Conservation (phyloP, 495 filamentous ascomycete genomes). For the Penicillium crystallinum region DNA sequence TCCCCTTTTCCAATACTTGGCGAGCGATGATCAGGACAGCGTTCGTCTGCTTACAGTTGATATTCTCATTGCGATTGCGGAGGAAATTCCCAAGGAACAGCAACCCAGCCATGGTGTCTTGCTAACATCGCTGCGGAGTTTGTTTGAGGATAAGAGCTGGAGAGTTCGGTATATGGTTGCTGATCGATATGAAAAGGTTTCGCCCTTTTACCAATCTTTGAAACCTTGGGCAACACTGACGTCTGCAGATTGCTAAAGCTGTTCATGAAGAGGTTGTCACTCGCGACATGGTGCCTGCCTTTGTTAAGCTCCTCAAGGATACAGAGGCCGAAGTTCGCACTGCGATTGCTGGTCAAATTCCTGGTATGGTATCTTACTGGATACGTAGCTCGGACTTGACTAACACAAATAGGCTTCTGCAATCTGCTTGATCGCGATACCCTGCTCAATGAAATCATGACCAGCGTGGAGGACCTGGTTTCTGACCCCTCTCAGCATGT, state of each 20-base stretch:
- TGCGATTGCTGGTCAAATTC: slow-evolving; percentile 95
- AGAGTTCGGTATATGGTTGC: slow-evolving; percentile 98
- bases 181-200: slow-evolving; percentile 94
- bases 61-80: slow-evolving; percentile 91
- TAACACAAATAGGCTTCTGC: slow-evolving; percentile 68
- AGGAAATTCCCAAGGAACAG: slow-evolving; percentile 96
- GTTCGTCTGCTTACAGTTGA: slow-evolving; percentile 94
- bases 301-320: slow-evolving; percentile 96
- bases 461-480: slow-evolving; percentile 89
- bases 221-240: slow-evolving; percentile 11
- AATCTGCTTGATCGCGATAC: slow-evolving; percentile 76
- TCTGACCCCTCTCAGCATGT: slow-evolving; percentile 96
- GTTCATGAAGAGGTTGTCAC: slow-evolving; percentile 95
- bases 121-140: slow-evolving; percentile 77
- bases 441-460: slow-evolving; percentile 95
- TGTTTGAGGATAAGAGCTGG: slow-evolving; percentile 99
- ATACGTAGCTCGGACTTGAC: slow-evolving; percentile 16
- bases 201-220: slow-evolving; percentile 7
- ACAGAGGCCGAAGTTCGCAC: slow-evolving; percentile 96
- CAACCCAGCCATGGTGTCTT: slow-evolving; percentile 93
- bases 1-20: slow-evolving; percentile 94
- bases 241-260: slow-evolving; percentile 81
- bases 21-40: slow-evolving; percentile 93
- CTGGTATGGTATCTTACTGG: slow-evolving; percentile 49
- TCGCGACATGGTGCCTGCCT: slow-evolving; percentile 90